Evolutionary conservation across 441 rosid species (phyloP), one percentile per base, ranked within the genome.

Genomic region (Rhodomyrtus psidioides): DNA sequence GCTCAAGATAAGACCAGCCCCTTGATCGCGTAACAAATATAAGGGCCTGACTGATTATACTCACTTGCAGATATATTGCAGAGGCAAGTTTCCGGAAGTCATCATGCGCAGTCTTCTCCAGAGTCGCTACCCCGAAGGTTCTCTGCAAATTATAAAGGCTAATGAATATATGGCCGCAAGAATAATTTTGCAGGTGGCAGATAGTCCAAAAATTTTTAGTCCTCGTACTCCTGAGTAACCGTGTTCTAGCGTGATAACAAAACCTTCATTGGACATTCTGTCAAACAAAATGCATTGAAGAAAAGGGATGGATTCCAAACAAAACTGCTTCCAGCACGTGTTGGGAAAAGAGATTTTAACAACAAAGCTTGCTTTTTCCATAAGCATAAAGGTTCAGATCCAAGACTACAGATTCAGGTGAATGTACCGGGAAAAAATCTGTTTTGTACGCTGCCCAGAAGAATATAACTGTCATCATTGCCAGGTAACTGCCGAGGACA

Each of bases 381-480:
- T 30, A 81, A 81, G 83, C 83, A 81, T 8, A 81, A 57, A 39
- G 59, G 17, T 70, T 70, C n/a, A 4, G 51, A 70, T 21, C 79
- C n/a, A 21, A 70, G 49, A 39, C n/a, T 39, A 12, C 51, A 39
- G 79, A 70, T 39, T 21, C 62, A 53, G 27, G 55, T 54, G 21
- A 70, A 39, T 44, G 59, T 57, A 85, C 87, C 84, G 87, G 58
- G 51, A 85, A 85, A 56, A 85, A 81, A 83, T 85, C 49, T n/a
- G 87, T 85, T 56, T 85, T 57, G 42, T 85, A 74, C 30, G 87
- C 87, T 10, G 87, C 87, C 87, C 87, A 85, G 83, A 85, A 85
- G 84, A 85, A 85, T 44, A 85, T 58, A 56, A 81, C 79, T 27
- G 87, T 85, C 84, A 81, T 85, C 82, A 85, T 54, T 5, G 86